These are phyloP conservation scores for Neodidymelliopsis sp. DNA, from an alignment of 2,329 filamentous ascomycete genomes.

Conservation along the genomic window DNA sequence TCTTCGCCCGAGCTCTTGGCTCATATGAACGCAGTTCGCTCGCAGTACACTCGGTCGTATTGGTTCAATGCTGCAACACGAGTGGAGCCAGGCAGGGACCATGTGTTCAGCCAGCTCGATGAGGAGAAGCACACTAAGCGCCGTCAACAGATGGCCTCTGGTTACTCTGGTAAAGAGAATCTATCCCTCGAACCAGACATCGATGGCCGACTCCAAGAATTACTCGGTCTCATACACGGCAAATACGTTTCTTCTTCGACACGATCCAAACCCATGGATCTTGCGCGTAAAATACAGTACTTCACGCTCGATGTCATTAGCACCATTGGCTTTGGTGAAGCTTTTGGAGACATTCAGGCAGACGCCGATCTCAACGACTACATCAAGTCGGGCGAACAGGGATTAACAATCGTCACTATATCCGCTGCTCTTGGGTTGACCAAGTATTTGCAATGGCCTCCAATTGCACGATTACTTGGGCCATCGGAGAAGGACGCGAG, in stretches of 20 bases:
- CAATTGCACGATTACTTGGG: slow-evolving; percentile 29
- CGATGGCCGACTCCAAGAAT: slow-evolving; percentile 54
- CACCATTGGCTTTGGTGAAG: slow-evolving; percentile 58
- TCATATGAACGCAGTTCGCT: slow-evolving; percentile 51
- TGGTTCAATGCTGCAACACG: slow-evolving; percentile 47
- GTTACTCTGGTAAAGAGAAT: slow-evolving; percentile 62
- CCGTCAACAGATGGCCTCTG: slow-evolving; percentile 58
- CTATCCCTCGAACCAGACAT: slow-evolving; percentile 57
- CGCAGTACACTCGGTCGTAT: slow-evolving; percentile 48
- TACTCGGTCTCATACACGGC: slow-evolving; percentile 56
- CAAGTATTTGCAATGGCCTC: slow-evolving; percentile 25
- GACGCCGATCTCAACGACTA: slow-evolving; percentile 57
- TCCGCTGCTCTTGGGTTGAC: slow-evolving; percentile 21
- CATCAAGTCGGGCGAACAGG: slow-evolving; percentile 52
- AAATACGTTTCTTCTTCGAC: slow-evolving; percentile 48
- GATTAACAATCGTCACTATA: slow-evolving; percentile 13
- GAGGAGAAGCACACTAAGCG: slow-evolving; percentile 53
- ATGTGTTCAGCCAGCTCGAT: slow-evolving; percentile 59
- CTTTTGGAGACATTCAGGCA: slow-evolving; percentile 58
- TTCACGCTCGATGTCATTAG: slow-evolving; percentile 64
- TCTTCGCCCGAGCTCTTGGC: slow-evolving; percentile 55
- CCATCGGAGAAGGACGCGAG: slow-evolving; percentile 43
- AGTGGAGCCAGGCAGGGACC: slow-evolving; percentile 60
- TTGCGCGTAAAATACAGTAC: slow-evolving; percentile 57
- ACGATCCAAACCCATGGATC: slow-evolving; percentile 48